Evolutionary conservation across 352 stramenopile species (phyloP), one percentile per base, ranked within the genome.

Genomic region (Albugo candida): DNA sequence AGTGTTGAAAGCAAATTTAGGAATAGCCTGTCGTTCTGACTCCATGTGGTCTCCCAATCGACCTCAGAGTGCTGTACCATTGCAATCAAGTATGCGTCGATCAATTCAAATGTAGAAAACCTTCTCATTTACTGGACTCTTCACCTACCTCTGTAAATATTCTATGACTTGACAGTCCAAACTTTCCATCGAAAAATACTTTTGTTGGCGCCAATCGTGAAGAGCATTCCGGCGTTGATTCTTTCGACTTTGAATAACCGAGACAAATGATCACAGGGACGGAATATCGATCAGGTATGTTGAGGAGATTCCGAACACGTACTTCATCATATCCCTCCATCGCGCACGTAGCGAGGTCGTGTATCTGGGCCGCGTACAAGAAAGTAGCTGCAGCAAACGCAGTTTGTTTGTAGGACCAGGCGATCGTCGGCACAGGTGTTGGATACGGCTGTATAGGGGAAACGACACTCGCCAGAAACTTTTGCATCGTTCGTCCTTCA

Each of bases 181-280:
- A 91, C 48, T 83, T 86, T 47, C 75, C 77, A 50, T 84, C 70
- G 31, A 89, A 93, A 52, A 92, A 91, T 14, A 92, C 50, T 45
- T 87, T 66, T 2, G 63, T 71, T 6, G 64, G 70, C 13, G 65
- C 40, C 13, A 92, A 56, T 8, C 78, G 67, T 10, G 24, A 31
- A 31, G 24, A 31, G 24, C 24, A 31, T 31, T 31, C 24, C 36
- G 53, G 63, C 5, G 70, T 76, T 11, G 42, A 56, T 21, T 60
- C 56, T 10, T 40, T 45, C 40, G 42, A 36, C 34, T 65, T 63
- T 6, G 73, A 53, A 48, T 85, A 82, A 2, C 80, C 80, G 11
- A 76, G 70, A 35, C 63, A 62, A 20, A 92, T 59, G 37, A 88
- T 63, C 10, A 92, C 69, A 0, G 80, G 74, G 16, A 91, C 65